These are phyloP conservation scores for Cyclotella distinguenda DNA, from an alignment of 108 stramenopile species.

Conservation along the genomic window DNA sequence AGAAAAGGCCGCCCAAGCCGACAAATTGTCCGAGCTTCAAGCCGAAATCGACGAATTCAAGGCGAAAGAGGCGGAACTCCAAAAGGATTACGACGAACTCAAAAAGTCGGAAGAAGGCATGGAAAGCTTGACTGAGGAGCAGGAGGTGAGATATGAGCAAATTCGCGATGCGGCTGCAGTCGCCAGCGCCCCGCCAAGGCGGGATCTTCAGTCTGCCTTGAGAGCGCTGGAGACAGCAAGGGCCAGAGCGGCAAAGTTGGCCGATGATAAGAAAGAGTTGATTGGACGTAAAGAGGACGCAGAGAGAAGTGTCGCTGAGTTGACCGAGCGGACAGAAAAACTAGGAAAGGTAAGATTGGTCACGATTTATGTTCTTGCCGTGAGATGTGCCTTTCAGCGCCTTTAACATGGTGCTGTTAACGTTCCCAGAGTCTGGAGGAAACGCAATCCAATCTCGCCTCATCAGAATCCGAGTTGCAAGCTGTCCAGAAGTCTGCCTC, in stretches of 20 bases:
- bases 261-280: constrained; percentile 66
- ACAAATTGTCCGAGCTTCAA: constrained; percentile 54
- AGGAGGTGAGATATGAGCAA: constrained; percentile 82
- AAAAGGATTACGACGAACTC: constrained; percentile 82
- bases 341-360: constrained; percentile 60
- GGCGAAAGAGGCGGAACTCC: constrained; percentile 50
- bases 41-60: constrained; percentile 56
- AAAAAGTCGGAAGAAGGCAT: constrained; percentile 62
- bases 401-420: too few relatives aligned
- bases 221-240: constrained; percentile 67
- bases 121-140: constrained; percentile 70
- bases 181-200: constrained; percentile 71
- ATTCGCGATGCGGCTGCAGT: constrained; percentile 82
- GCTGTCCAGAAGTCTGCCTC: constrained; percentile 53
- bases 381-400: too few relatives aligned
- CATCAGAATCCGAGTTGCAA: constrained; percentile 62
- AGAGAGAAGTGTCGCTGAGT: constrained; percentile 50
- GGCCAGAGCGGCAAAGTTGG: constrained; percentile 59
- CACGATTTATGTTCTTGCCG: too few relatives aligned
- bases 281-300: constrained; percentile 52
- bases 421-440: constrained; percentile 66
- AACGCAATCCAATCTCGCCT: constrained; percentile 55
- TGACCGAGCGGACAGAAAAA: constrained; percentile 56
- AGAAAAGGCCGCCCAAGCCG: constrained; percentile 59
- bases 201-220: constrained; percentile 49